Evolutionary conservation across 2,329 filamentous ascomycete species (phyloP).

Genomic region (Helotiales sp.): DNA sequence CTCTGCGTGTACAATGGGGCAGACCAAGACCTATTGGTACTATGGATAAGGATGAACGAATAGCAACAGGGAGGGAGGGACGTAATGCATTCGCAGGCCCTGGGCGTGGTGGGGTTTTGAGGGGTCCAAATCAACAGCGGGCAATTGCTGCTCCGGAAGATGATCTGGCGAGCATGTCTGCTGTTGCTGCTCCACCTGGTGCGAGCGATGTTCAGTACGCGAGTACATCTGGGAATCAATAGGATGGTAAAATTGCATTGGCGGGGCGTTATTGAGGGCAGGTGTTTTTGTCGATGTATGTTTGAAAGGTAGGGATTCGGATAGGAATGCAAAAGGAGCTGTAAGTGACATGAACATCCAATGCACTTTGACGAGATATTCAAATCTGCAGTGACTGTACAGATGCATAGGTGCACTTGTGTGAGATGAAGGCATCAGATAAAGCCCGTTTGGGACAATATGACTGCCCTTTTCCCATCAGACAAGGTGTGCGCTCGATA

Average conservation of each 20-base stretch:
- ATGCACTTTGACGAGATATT: no score
- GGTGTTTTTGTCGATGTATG: neutral
- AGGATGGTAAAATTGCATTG: slow-evolving; percentile 17
- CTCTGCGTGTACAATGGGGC: slow-evolving; percentile 89
- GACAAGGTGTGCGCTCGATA: no score
- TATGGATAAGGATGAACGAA: slow-evolving; percentile 84
- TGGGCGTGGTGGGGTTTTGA: slow-evolving; percentile 46
- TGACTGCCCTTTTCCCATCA: no score
- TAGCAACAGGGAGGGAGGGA: slow-evolving; percentile 81
- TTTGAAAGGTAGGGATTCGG: neutral
- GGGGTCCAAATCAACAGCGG: slow-evolving; percentile 38
- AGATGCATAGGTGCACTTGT: no score
- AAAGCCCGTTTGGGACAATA: no score
- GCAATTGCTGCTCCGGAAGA: slow-evolving; percentile 34
- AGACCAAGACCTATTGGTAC: slow-evolving; percentile 89
- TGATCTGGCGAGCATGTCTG: slow-evolving; percentile 41
- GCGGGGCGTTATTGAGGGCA: neutral
- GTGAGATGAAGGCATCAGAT: no score
- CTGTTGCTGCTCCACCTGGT: slow-evolving; percentile 80
- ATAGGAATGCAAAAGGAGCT: neutral
- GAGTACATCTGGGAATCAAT: slow-evolving; percentile 80
- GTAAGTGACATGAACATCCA: neutral
- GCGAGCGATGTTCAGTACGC: slow-evolving; percentile 80
- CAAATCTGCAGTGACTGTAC: no score
- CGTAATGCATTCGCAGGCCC: slow-evolving; percentile 60